A percentile compares a stretch with the other conserved stretches of the same genome.
Evolutionary conservation across 1,284 basidiomycete genomes (phyloP).

Genomic region (Boletus sp.): DNA sequence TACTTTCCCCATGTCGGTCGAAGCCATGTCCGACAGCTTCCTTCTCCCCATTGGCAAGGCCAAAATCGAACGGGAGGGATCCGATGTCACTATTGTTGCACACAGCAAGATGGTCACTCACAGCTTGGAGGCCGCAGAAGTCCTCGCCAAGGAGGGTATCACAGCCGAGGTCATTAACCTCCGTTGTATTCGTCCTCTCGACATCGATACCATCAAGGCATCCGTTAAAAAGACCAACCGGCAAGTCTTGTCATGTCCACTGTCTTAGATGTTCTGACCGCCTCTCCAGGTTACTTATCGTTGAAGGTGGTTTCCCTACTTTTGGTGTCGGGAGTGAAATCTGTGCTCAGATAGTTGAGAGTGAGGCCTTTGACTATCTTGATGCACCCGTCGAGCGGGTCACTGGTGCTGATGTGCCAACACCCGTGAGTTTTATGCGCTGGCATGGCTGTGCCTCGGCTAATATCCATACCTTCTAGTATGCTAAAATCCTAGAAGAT

Average conservation of each 20-base stretch:
- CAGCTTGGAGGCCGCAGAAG: slow-evolving; percentile 89
- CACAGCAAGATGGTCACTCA: slow-evolving; percentile 97
- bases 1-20: slow-evolving; percentile 91
- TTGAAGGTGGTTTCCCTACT: slow-evolving; percentile 97
- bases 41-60: slow-evolving; percentile 95
- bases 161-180: slow-evolving; percentile 99
- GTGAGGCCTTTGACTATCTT: slow-evolving; percentile 93
- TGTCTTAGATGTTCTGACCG: slow-evolving; percentile 7
- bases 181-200: slow-evolving; percentile 90
- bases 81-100: slow-evolving; percentile 93
- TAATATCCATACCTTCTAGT: slow-evolving; percentile 45
- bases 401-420: slow-evolving; percentile 95
- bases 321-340: slow-evolving; percentile 99
- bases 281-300: slow-evolving; percentile 72
- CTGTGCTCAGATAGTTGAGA: slow-evolving; percentile 93
- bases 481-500: slow-evolving; percentile 83
- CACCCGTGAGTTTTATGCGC: slow-evolving; percentile 72
- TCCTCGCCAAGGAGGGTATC: slow-evolving; percentile 92
- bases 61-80: slow-evolving; percentile 92
- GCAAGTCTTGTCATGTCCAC: slow-evolving; percentile 35
- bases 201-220: slow-evolving; percentile 93
- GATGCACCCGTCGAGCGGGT: slow-evolving; percentile 97
- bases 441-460: background rate
- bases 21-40: slow-evolving; percentile 95
- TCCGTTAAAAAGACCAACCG: slow-evolving; percentile 99